phyloP scores from a whole-genome alignment of 2,329 filamentous ascomycete species.

The Hypoxylon sp. region DNA sequence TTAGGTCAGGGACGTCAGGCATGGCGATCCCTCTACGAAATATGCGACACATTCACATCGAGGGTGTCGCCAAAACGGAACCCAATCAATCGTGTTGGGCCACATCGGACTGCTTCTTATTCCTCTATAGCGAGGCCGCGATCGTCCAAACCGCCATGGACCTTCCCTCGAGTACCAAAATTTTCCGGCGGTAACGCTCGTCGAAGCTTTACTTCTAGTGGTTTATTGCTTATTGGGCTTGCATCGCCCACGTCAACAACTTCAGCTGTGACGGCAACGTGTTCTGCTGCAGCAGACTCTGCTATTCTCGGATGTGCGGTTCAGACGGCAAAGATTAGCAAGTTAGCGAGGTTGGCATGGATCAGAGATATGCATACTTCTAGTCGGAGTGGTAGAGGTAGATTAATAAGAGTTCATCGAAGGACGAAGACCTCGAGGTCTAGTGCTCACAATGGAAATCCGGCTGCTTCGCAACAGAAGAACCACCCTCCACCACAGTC shows the following conservation, averaged over 20 bases:
- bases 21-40: conserved; percentile 51
- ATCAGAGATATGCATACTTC: conserved; percentile 51
- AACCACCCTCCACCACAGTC: conserved; percentile 33
- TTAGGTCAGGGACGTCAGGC: conserved; percentile 50
- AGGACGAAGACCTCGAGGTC: conserved; percentile 53
- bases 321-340: conserved; percentile 53
- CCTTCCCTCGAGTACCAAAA: conserved; percentile 49
- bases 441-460: conserved; percentile 43
- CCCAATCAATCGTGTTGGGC: conserved; percentile 38
- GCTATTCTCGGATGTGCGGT: conserved; percentile 47
- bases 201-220: conserved; percentile 67
- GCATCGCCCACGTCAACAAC: conserved; percentile 57
- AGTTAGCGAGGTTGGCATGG: conserved; percentile 57
- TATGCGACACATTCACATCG: conserved; percentile 47
- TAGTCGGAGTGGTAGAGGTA: conserved; percentile 39
- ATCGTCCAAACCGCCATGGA: conserved; percentile 49
- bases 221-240: conserved; percentile 65
- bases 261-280: conserved; percentile 56
- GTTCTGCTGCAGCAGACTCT: conserved; percentile 57
- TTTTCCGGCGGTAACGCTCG: conserved; percentile 58
- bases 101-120: conserved; percentile 44
- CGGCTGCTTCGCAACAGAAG: conserved; percentile 42
- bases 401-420: conserved; percentile 42
- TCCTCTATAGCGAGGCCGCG: conserved; percentile 38
- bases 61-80: conserved; percentile 44